Evolutionary conservation across 2,329 filamentous ascomycete species (phyloP).

Genomic region (Zymoseptoria crescenta): DNA sequence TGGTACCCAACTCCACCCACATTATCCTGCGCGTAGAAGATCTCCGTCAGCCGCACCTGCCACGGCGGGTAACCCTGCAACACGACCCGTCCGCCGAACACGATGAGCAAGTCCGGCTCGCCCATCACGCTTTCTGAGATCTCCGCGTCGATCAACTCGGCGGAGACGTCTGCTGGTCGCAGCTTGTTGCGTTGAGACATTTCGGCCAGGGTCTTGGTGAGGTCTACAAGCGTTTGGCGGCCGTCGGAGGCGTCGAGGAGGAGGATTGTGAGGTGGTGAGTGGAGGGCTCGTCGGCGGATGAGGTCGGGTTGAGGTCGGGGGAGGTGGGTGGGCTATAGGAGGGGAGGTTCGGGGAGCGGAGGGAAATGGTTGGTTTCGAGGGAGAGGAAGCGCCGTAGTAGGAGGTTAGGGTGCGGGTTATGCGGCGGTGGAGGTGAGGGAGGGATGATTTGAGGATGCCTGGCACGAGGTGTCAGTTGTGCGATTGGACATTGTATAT

Average conservation of each 20-base stretch:
- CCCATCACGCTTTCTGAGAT: conserved; percentile 69
- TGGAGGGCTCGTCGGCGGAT: conserved; percentile 19
- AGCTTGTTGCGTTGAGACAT: conserved; percentile 92
- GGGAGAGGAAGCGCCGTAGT: conserved; percentile 62
- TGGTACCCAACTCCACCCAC: conserved; percentile 73
- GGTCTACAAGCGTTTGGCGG: conserved; percentile 85
- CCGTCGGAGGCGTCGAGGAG: conserved; percentile 84
- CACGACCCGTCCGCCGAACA: conserved; percentile 78
- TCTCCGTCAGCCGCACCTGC: conserved; percentile 92
- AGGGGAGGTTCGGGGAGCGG: conserved; percentile 61
- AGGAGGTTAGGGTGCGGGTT: conserved; percentile 69
- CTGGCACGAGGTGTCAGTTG: conserved; percentile 39
- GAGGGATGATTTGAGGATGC: conserved; percentile 81
- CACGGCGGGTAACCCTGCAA: conserved; percentile 91
- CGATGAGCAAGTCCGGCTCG: conserved; percentile 81
- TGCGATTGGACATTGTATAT: neutral
- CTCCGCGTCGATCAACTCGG: conserved; percentile 82
- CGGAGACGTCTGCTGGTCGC: conserved; percentile 69
- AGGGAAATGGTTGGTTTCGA: conserved; percentile 65
- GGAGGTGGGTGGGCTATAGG: conserved; percentile 41
- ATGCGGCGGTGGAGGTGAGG: conserved; percentile 61
- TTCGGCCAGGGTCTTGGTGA: conserved; percentile 86
- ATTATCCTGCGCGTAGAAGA: conserved; percentile 54
- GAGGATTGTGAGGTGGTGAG: conserved; percentile 53
- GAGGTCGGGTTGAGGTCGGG: conserved; percentile 20